Percentiles rank a stretch among this genome's conserved stretches.
These are phyloP conservation scores for Umbelopsis vinacea DNA, from an alignment of 192 early-diverging fungal species.

Conservation along the genomic window DNA sequence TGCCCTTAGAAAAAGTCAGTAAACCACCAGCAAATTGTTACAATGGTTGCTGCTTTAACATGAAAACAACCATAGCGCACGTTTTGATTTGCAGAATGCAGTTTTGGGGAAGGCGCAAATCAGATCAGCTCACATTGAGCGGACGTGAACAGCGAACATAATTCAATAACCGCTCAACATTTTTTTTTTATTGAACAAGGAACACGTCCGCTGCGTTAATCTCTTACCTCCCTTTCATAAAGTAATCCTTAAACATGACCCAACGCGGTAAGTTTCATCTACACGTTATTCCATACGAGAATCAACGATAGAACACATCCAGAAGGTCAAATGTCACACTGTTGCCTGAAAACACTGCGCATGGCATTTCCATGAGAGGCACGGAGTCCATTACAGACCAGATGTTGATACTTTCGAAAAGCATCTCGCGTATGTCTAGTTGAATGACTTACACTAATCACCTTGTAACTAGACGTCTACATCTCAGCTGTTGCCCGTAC, in stretches of 20 bases:
- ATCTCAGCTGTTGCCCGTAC: constrained; percentile 92
- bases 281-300: neutral
- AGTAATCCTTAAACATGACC: neutral
- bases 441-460: neutral
- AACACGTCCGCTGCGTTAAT: neutral
- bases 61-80: too few species aligned
- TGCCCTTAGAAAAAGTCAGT: too few species aligned
- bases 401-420: neutral
- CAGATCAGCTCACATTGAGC: too few species aligned
- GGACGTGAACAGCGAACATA: too few species aligned
- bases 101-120: too few species aligned
- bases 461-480: constrained; percentile 66
- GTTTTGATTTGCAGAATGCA: too few species aligned
- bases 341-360: neutral
- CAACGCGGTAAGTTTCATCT: constrained; percentile 6
- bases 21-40: too few species aligned
- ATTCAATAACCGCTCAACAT: neutral
- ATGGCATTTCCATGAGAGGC: neutral
- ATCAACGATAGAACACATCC: neutral
- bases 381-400: constrained; percentile 7
- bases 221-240: neutral
- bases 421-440: neutral
- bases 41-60: too few species aligned
- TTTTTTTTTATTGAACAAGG: neutral
- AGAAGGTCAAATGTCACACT: neutral